These are phyloP conservation scores for Backusella tarrabulga DNA, from an alignment of 192 early-diverging fungal genomes.

Conservation along the genomic window DNA sequence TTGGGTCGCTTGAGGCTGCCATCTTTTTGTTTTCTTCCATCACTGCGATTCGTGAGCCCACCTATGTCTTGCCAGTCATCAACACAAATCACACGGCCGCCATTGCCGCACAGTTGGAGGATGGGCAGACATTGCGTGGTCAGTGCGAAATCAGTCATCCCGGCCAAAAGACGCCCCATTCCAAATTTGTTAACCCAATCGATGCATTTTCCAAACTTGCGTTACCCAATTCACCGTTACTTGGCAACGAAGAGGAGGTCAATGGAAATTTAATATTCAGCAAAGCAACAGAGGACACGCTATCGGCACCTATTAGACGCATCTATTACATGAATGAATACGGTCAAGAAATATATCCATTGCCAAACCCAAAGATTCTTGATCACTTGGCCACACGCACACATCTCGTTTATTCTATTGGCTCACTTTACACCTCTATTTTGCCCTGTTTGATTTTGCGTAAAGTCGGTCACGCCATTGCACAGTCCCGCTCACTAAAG, in stretches of 20 bases:
- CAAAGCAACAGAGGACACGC: conserved; percentile 42
- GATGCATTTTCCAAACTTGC: conserved; percentile 40
- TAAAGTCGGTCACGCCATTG: conserved; percentile 62
- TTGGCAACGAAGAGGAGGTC: background rate
- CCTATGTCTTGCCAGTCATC: conserved; percentile 66
- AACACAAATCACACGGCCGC: conserved; percentile 60
- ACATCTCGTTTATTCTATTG: conserved; percentile 67
- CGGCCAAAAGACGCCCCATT: conserved; percentile 2
- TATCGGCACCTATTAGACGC: conserved; percentile 53
- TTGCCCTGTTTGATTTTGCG: conserved; percentile 70
- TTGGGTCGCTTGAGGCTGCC: conserved; percentile 65
- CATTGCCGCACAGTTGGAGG: conserved; percentile 69
- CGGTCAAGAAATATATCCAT: conserved; percentile 66
- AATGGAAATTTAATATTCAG: conserved; percentile 54
- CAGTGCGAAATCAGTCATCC: conserved; percentile 82
- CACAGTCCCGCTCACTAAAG: conserved; percentile 45
- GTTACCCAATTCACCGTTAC: conserved; percentile 29
- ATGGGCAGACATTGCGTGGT: conserved; percentile 61
- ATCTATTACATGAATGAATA: conserved; percentile 75
- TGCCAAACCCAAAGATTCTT: conserved; percentile 59
- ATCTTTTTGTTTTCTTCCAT: conserved; percentile 75
- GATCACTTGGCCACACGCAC: conserved; percentile 47
- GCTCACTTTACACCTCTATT: conserved; percentile 73
- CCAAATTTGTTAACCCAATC: conserved; percentile 31
- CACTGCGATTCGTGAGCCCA: conserved; percentile 61